Evolutionary conservation across 768 basidiomycete species (phyloP).

Genomic region (Suillus hirtellus): DNA sequence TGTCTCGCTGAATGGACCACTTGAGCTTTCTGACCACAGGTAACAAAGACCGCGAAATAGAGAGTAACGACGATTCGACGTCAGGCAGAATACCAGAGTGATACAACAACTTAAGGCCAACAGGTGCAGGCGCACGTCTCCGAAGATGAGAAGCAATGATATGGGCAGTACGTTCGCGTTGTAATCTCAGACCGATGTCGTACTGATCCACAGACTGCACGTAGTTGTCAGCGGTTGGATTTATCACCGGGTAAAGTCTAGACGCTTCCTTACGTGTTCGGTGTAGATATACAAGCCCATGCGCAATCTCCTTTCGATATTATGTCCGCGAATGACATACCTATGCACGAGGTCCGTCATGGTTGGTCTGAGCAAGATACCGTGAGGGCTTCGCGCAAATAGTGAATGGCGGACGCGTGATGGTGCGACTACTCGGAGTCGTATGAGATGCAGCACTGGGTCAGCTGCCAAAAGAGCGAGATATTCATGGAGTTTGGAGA

Average conservation of each 20-base stretch:
- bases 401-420: constrained; percentile 67
- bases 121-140: constrained; percentile 41
- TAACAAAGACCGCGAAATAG: constrained; percentile 59
- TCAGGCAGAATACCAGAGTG: constrained; percentile 60
- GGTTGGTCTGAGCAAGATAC: constrained; percentile 61
- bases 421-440: constrained; percentile 62
- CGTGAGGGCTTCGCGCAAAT: constrained; percentile 57
- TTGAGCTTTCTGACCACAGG: constrained; percentile 68
- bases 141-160: constrained; percentile 56
- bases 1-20: constrained; percentile 68
- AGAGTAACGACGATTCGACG: constrained; percentile 56
- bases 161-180: constrained; percentile 52
- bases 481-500: constrained; percentile 48
- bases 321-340: constrained; percentile 68
- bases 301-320: constrained; percentile 66
- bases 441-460: constrained; percentile 61
- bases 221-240: neutral
- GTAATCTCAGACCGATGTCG: constrained; percentile 54
- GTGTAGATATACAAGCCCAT: constrained; percentile 67
- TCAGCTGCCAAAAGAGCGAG: constrained; percentile 57
- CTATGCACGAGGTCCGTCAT: constrained; percentile 67
- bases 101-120: constrained; percentile 46
- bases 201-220: constrained; percentile 67
- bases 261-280: constrained; percentile 46
- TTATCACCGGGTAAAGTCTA: constrained; percentile 6